Evolutionary conservation across 192 early-diverging fungal genomes (phyloP), one percentile per base, ranked within the genome.

Genomic region (Backusella sp.): DNA sequence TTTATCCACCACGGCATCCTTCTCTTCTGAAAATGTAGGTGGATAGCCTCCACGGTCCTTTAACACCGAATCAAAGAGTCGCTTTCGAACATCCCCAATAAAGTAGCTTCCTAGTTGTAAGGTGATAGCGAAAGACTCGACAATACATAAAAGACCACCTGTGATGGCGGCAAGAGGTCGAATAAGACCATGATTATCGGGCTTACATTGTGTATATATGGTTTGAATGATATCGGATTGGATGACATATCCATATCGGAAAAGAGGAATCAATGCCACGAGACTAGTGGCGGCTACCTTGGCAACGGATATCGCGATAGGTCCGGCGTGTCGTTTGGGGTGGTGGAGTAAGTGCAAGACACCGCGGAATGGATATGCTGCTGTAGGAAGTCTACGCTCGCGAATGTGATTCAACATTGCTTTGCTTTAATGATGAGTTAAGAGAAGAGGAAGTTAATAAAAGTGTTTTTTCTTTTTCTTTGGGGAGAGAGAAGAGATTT

Each of bases 1-100:
- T 6, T 15, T 39, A 59, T 34, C 49, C 17, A 56, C 71, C 26
- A 53, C 17, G 2, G 30, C 11, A 28, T n/a, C n/a, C 9, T 9
- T 52, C 12, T 30, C 21, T 1, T 35, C 53, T 2, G 52, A 37
- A 49, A 49, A 30, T 52, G 52, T 44, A 6, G 67, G 44, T 14
- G 62, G 46, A 28, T 72, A n/a, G 3, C 42, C 44, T 4, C 49
- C 36, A n/a, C 42, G 36, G 6, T 70, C 70, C 28, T 65, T 12
- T 12, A 77, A 17, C 2, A 77, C 76, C 8, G 52, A 28, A 11
- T 77, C 76, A 77, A 77, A 77, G 3, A 77, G 62, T 15, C 76
- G 52, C 17, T 77, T 70, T 21, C 32, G 53, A 32, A 71, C 12
- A 3, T 37, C 21, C 0, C 76, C 76, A 41, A 77, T 42, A 32